Evolutionary conservation across 352 stramenopile genomes (phyloP).

Genomic region (Phytopythium oedochilum): DNA sequence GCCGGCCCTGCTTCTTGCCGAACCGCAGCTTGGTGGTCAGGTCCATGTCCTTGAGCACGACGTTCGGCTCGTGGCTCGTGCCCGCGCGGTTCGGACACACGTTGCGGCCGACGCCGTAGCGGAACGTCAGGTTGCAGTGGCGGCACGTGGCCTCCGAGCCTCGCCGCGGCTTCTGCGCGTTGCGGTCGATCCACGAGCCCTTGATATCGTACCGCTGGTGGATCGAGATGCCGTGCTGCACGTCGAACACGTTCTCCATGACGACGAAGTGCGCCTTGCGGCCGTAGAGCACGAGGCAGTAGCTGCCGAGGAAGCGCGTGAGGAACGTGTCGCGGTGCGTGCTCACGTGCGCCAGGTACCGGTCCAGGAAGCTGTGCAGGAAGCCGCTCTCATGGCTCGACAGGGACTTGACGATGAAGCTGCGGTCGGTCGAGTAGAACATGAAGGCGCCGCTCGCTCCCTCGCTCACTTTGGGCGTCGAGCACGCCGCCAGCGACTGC

Average conservation of each 20-base stretch:
- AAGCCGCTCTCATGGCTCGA: constrained; percentile 51
- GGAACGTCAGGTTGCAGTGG: constrained; percentile 70
- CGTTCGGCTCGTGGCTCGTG: constrained; percentile 54
- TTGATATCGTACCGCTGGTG: constrained; percentile 89
- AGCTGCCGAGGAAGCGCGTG: constrained; percentile 79
- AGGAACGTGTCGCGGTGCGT: constrained; percentile 57
- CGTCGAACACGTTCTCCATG: constrained; percentile 89
- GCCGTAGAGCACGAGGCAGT: constrained; percentile 77
- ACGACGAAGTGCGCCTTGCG: constrained; percentile 76
- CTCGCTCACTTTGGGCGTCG: constrained; percentile 74
- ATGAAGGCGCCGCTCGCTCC: constrained; percentile 79
- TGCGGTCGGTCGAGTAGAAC: constrained; percentile 75
- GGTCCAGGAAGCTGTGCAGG: constrained; percentile 59
- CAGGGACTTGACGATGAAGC: constrained; percentile 81
- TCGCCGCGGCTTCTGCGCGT: constrained; percentile 48
- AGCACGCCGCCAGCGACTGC: constrained; percentile 49
- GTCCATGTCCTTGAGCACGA: constrained; percentile 81
- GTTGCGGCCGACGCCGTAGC: constrained; percentile 38
- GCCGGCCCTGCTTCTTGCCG: constrained; percentile 29
- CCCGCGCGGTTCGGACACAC: constrained; percentile 60
- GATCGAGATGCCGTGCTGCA: constrained; percentile 65
- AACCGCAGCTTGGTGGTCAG: constrained; percentile 73
- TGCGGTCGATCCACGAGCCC: constrained; percentile 79
- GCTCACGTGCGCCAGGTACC: constrained; percentile 59
- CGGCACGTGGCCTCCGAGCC: constrained; percentile 63